Base-by-base conservation (phyloP, 257 asterid species). In the Hygrophila difformis region DNA sequence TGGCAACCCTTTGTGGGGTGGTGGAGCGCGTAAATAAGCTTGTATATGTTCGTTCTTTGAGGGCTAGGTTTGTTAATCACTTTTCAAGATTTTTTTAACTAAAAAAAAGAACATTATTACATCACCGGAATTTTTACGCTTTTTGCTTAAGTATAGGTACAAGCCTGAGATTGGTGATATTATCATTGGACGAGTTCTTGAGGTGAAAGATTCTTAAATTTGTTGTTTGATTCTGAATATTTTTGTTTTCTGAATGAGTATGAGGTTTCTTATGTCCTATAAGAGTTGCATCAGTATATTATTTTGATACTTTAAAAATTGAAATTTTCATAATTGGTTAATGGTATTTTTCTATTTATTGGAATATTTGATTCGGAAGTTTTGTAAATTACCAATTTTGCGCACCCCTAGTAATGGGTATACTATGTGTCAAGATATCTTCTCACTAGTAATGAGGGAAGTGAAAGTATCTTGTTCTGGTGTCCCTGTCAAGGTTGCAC, bases 11-110 rank as follows among this genome's bases (percentile, higher is more conserved):
- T 0, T 88, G 95, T 47, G 97, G 97, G 38, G 95, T 88, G 44
- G 93, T 88, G 56, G 97, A 88, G 74, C 94, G 97, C 5, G 89
- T 88, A 24, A 84, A 84, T 58, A 84, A 79, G 70, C 97, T 88
- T 22, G 94, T 88, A 14, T 85, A 72, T 51, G 97, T 88, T 48
- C 69, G 94, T 41, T 28, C 93, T 53, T 51, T 84, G 44, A 76
- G 96, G 59, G 81, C 93, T 37, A 84, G 97, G 97, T 88, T 34
- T 35, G 44, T n/a, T n/a, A n/a, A n/a, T n/a, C n/a, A n/a, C n/a
- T n/a, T n/a, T n/a, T n/a, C n/a, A n/a, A n/a, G n/a, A n/a, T n/a
- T n/a, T n/a, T n/a, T n/a, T n/a, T 15, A 17, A 23, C 31, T 44
- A 10, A 18, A 18, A 4, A 39, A 39, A 39, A 29, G 51, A 35